phyloP scores from a whole-genome alignment of 768 basidiomycete genomes.

The Zangia roseola region DNA sequence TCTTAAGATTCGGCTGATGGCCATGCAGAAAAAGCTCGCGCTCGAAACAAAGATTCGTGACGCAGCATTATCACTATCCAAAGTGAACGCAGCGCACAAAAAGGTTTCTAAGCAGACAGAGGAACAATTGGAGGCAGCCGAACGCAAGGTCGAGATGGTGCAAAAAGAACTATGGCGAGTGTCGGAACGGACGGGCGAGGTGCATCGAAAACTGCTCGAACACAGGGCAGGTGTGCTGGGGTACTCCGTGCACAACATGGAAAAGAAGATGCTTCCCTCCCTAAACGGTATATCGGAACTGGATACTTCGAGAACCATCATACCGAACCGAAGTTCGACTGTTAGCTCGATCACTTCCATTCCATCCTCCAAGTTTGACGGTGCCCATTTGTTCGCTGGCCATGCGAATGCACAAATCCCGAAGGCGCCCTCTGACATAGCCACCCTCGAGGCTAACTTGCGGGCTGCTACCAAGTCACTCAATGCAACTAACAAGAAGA shows the following conservation, averaged over 20 bases:
- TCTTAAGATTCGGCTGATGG: conserved; percentile 61
- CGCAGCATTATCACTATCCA: conserved; percentile 73
- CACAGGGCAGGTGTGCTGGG: conserved; percentile 84
- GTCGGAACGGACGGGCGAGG: conserved; percentile 61
- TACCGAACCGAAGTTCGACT: conserved; percentile 49
- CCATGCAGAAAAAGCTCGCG: conserved; percentile 69
- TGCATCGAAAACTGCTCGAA: conserved; percentile 65
- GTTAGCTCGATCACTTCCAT: conserved; percentile 49
- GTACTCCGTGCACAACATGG: conserved; percentile 64
- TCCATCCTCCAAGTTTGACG: conserved; percentile 66
- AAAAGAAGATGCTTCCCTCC: conserved; percentile 45
- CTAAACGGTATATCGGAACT: conserved; percentile 32
- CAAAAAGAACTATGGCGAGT: conserved; percentile 73
- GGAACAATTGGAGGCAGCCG: conserved; percentile 73
- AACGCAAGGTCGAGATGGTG: conserved; percentile 63
- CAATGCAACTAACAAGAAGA: conserved; percentile 56
- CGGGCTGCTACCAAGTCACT: conserved; percentile 59
- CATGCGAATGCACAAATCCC: conserved; percentile 64
- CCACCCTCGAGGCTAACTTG: conserved; percentile 62
- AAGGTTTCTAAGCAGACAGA: conserved; percentile 61
- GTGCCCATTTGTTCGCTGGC: conserved; percentile 83
- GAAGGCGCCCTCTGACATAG: conserved; percentile 45
- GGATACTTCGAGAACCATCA: conserved; percentile 51
- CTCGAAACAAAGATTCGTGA: conserved; percentile 89
- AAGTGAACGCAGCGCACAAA: conserved; percentile 58